Evolutionary conservation across 441 rosid genomes (phyloP).

Genomic region (Francoa sonchifolia): DNA sequence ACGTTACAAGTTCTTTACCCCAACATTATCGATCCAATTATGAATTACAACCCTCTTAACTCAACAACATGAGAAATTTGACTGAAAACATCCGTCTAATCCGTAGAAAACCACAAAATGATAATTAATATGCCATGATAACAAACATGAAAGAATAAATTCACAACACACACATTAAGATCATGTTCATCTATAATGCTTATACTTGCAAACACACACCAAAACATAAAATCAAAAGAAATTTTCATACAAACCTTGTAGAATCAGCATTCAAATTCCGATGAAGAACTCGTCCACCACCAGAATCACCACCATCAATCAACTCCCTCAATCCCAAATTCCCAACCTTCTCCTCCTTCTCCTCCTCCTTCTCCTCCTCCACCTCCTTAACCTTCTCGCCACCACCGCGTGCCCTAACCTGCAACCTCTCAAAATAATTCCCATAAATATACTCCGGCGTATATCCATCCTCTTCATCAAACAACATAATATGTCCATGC

Average conservation of each 20-base stretch:
- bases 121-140: no score
- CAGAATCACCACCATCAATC: constrained; percentile 41
- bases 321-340: constrained; percentile 67
- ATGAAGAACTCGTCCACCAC: constrained; percentile 58
- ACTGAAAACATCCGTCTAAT: no score
- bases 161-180: not conserved
- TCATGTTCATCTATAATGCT: no score
- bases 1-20: no score
- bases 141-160: no score
- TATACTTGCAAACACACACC: constrained; percentile 7
- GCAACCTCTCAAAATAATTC: constrained; percentile 88
- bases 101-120: no score
- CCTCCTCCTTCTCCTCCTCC: constrained; percentile 16
- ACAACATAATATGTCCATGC: constrained; percentile 91
- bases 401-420: constrained; percentile 18
- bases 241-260: constrained; percentile 29
- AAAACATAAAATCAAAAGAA: not conserved
- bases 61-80: no score
- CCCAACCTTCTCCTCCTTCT: constrained; percentile 27
- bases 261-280: constrained; percentile 49
- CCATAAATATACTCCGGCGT: constrained; percentile 90
- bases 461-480: constrained; percentile 73
- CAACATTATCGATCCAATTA: no score
- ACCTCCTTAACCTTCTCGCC: constrained; percentile 22
- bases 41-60: no score